Percentiles rank a stretch among this genome's conserved stretches.
Evolutionary conservation across 108 stramenopile species (phyloP).

Genomic region (Nannochloropsis oceanica): DNA sequence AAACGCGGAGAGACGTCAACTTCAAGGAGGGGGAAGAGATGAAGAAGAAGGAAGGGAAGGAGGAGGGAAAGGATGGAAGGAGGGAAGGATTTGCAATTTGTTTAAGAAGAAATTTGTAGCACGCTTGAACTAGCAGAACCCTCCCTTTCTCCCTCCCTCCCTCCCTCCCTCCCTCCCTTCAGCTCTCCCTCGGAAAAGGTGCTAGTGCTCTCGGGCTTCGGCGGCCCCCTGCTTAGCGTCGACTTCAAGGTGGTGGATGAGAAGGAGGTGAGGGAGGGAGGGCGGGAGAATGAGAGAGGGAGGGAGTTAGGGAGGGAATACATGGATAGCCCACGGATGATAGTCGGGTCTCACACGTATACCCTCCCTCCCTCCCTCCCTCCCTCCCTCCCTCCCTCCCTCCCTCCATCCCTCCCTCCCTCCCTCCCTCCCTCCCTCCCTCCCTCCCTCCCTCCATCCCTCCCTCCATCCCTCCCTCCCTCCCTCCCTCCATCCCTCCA

Average conservation of each 20-base stretch:
- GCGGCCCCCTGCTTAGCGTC: neutral
- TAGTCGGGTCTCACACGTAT: neutral
- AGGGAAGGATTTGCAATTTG: neutral
- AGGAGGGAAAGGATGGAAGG: too few species aligned
- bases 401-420: too few species aligned
- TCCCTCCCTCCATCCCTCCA: too few species aligned
- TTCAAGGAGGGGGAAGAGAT: too few species aligned
- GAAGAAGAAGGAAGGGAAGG: neutral
- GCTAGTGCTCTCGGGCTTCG: neutral
- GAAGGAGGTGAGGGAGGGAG: neutral
- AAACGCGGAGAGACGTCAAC: too few species aligned
- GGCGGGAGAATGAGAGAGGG: too few species aligned
- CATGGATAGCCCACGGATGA: too few species aligned
- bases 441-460: too few species aligned
- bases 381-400: neutral
- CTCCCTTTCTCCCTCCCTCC: neutral
- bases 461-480: too few species aligned
- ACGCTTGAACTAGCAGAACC: neutral
- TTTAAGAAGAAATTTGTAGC: neutral
- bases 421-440: too few species aligned
- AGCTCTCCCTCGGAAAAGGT: neutral
- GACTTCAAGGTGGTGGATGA: neutral
- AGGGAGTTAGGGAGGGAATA: too few species aligned
- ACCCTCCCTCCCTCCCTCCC: neutral
- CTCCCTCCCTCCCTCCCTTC: neutral